Evolutionary conservation across 164 flowering plant species (phyloP).

Genomic region (Echeveria elegans): DNA sequence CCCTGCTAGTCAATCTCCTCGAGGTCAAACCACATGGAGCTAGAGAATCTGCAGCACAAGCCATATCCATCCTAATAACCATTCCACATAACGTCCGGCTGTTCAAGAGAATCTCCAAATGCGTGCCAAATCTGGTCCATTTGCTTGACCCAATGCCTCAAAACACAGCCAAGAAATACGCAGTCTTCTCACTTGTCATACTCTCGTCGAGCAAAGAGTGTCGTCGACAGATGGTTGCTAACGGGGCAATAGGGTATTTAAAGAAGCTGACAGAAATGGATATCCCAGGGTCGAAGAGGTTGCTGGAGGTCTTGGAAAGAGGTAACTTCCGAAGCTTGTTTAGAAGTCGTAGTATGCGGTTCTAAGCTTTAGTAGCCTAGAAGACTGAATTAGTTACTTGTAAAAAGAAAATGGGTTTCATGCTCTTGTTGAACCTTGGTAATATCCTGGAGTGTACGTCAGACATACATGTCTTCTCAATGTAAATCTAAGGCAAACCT

Average conservation of each 20-base stretch:
- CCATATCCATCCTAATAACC: slow-evolving; percentile 45
- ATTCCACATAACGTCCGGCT: slow-evolving; percentile 50
- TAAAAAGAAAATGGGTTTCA: not conserved
- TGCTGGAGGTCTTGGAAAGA: slow-evolving; percentile 67
- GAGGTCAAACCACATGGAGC: slow-evolving; percentile 60
- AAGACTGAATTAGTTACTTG: not conserved
- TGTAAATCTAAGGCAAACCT: no score
- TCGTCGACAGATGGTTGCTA: slow-evolving; percentile 72
- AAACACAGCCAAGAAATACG: slow-evolving; percentile 83
- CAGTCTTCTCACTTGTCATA: slow-evolving; percentile 45
- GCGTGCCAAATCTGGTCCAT: slow-evolving; percentile 75
- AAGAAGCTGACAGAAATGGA: slow-evolving; percentile 86
- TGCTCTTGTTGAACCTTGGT: not conserved
- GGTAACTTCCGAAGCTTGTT: slow-evolving; percentile 66
- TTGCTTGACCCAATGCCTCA: slow-evolving; percentile 75
- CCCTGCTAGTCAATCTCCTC: slow-evolving; percentile 60
- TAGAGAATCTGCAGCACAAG: slow-evolving; percentile 75
- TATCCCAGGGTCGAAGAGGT: slow-evolving; percentile 67
- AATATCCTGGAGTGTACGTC: not conserved
- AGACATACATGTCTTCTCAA: no score
- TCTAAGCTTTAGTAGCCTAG: not conserved
- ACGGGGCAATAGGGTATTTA: slow-evolving; percentile 88
- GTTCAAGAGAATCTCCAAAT: slow-evolving; percentile 57
- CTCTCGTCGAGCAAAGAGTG: slow-evolving; percentile 74
- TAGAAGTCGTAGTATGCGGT: slow-evolving; percentile 32